Evolutionary conservation across 148 eudicot genomes (phyloP).

Genomic region (Persicaria tinctoria): DNA sequence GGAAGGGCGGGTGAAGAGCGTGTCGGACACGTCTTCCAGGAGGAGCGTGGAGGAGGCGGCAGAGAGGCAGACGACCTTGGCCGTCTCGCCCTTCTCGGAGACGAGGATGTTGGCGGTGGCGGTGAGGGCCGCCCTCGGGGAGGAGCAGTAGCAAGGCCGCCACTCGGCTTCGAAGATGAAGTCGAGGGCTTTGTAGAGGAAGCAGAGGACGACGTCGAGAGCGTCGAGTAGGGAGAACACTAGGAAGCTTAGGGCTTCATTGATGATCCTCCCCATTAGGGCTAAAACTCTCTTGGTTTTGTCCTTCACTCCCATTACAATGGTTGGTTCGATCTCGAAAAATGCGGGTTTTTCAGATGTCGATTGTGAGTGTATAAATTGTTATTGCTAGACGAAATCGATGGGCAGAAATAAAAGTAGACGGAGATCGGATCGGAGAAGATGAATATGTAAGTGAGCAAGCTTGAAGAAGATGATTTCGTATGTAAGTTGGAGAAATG

Average conservation of each 20-base stretch:
- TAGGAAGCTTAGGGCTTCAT: conserved; percentile 50
- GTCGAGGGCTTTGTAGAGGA: conserved; percentile 46
- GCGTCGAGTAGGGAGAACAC: conserved; percentile 58
- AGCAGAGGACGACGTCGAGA: conserved; percentile 50
- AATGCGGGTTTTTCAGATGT: too few species aligned
- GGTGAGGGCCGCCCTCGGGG: conserved; percentile 36
- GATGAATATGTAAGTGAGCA: too few species aligned
- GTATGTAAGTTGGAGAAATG: too few species aligned
- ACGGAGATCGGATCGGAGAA: too few species aligned
- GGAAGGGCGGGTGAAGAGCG: conserved; percentile 46
- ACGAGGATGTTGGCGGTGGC: conserved; percentile 47
- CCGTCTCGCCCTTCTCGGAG: conserved; percentile 38
- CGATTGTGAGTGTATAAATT: too few species aligned
- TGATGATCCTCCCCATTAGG: conserved; percentile 21
- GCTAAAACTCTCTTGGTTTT: neutral
- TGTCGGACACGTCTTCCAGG: conserved; percentile 55
- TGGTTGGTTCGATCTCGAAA: too few species aligned
- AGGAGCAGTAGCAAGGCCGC: conserved; percentile 67
- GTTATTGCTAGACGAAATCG: too few species aligned
- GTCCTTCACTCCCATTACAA: neutral
- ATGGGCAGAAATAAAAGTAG: too few species aligned
- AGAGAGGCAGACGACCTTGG: conserved; percentile 26
- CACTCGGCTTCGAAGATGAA: conserved; percentile 69
- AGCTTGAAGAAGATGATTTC: too few species aligned
- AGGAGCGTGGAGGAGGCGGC: conserved; percentile 31